Evolutionary conservation across 805 yeast species (phyloP).

Genomic region (Saccharomycopsis oosterbeekiorum): DNA sequence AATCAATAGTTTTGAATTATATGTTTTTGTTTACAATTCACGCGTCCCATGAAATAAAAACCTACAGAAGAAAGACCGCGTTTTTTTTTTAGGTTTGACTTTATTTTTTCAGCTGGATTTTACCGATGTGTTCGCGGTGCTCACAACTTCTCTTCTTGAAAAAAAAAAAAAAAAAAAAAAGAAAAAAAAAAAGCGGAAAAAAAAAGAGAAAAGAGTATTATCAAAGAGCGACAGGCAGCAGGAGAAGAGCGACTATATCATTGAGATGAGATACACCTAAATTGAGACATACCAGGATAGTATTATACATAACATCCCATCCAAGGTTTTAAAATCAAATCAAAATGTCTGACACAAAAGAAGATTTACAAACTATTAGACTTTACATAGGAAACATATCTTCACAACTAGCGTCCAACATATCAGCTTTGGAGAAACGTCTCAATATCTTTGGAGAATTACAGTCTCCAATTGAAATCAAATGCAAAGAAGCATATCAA

Average conservation of each 20-base stretch:
- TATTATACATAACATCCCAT: no score
- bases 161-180: background rate
- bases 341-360: background rate
- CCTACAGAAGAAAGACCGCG: no score
- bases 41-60: no score
- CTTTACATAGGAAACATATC: conserved; percentile 68
- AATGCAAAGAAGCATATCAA: conserved; percentile 44
- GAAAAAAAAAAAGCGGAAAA: background rate
- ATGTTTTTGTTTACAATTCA: no score
- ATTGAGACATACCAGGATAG: no score
- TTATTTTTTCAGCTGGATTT: no score
- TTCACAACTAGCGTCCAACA: conserved; percentile 34
- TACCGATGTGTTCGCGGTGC: no score
- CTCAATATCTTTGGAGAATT: conserved; percentile 55
- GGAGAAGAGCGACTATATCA: background rate
- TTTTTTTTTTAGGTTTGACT: no score
- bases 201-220: background rate
- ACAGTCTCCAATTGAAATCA: conserved; percentile 37
- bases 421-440: conserved; percentile 41
- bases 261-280: background rate
- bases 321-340: no score
- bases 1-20: background rate
- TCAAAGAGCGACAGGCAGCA: background rate
- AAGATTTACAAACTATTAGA: conserved; percentile 21
- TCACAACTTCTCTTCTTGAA: no score